Evolutionary conservation across 2,329 filamentous ascomycete genomes (phyloP).

Genomic region (Clonostachys rosea): DNA sequence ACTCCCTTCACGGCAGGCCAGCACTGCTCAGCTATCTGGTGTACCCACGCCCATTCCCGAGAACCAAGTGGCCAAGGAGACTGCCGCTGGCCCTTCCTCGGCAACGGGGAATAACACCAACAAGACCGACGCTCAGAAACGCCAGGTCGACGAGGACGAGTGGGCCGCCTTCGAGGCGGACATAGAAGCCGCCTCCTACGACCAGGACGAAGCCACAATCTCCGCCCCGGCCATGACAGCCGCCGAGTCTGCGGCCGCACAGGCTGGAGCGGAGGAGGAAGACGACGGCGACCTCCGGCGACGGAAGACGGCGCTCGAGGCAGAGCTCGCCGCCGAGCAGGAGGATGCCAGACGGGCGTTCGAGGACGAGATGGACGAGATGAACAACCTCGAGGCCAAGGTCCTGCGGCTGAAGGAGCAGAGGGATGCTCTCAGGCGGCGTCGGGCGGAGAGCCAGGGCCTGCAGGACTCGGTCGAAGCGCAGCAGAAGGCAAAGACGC

Average conservation of each 20-base stretch:
- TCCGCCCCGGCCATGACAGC: constrained; percentile 64
- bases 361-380: constrained; percentile 77
- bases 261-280: constrained; percentile 40
- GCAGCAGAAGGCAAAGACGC: constrained; percentile 1
- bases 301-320: constrained; percentile 50
- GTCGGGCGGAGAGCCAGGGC: constrained; percentile 16
- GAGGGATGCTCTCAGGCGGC: constrained; percentile 58
- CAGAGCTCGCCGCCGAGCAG: constrained; percentile 58
- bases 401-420: constrained; percentile 66
- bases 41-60: constrained; percentile 1
- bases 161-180: constrained; percentile 88
- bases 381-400: constrained; percentile 72
- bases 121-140: constrained; percentile 1
- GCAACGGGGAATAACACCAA: not conserved
- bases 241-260: constrained; percentile 54
- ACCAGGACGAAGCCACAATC: constrained; percentile 60
- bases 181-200: constrained; percentile 48
- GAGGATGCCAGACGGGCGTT: constrained; percentile 72
- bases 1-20: constrained; percentile 20
- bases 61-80: constrained; percentile 11
- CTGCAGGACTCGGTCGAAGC: constrained; percentile 11
- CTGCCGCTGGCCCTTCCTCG: constrained; percentile 9
- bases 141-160: constrained; percentile 63
- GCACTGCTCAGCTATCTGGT: constrained; percentile 4
- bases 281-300: constrained; percentile 34